A percentile compares a stretch with the other conserved stretches of the same genome.
Evolutionary conservation across 169 alveolate genomes (phyloP).

Genomic region (Babesia bigemina): DNA sequence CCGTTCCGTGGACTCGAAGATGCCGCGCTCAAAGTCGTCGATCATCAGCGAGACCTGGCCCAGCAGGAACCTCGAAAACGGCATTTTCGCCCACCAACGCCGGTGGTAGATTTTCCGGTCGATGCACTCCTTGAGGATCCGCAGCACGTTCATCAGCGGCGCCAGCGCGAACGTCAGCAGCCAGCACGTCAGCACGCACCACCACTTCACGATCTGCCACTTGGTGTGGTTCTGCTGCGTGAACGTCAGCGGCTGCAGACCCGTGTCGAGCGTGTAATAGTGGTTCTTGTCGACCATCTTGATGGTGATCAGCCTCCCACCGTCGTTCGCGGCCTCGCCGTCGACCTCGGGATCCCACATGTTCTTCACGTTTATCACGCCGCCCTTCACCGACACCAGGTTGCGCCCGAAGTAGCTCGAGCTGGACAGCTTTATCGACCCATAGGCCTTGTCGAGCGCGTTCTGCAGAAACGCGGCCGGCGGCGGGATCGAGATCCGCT

Average conservation of each 20-base stretch:
- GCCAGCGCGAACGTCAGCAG: not conserved
- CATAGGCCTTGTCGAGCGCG: conserved; percentile 6
- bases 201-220: conserved; percentile 12
- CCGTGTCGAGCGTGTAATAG: conserved; percentile 20
- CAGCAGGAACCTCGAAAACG: not conserved
- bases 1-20: conserved; percentile 16
- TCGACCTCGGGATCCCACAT: not conserved
- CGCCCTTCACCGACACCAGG: conserved; percentile 36
- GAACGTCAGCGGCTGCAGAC: conserved; percentile 2
- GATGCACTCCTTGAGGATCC: not conserved
- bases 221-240: not conserved
- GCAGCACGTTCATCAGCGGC: not conserved
- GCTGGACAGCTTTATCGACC: conserved; percentile 20
- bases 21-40: conserved; percentile 1
- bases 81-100: not conserved
- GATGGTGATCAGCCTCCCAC: conserved; percentile 24
- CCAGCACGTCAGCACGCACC: conserved; percentile 19
- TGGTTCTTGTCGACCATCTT: conserved; percentile 12
- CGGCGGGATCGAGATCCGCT: conserved; percentile 58
- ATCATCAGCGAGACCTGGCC: not conserved
- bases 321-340: not conserved
- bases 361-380: conserved; percentile 35
- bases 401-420: conserved; percentile 40
- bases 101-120: not conserved
- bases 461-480: conserved; percentile 51